phyloP scores from a whole-genome alignment of 1,139 yeast species.

The Meyerozyma guilliermondii region DNA sequence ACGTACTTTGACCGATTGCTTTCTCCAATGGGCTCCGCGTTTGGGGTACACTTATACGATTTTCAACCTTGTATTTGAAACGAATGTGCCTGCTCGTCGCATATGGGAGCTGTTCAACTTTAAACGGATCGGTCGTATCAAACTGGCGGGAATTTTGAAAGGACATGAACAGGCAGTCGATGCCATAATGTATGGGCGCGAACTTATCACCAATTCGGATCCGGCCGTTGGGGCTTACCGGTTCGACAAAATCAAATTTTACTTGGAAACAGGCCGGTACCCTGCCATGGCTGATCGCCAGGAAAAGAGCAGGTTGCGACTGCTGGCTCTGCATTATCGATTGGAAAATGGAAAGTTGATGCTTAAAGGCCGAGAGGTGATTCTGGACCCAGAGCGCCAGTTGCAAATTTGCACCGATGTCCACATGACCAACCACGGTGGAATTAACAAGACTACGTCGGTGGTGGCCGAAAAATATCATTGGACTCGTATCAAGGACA shows the following conservation, averaged over 20 bases:
- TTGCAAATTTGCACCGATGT: constrained; percentile 66
- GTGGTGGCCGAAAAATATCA: constrained; percentile 75
- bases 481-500: constrained; percentile 88
- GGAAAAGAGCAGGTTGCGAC: constrained; percentile 79
- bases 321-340: constrained; percentile 76
- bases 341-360: constrained; percentile 66
- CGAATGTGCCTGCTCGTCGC: constrained; percentile 75
- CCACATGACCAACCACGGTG: constrained; percentile 71
- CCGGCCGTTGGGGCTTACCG: constrained; percentile 53
- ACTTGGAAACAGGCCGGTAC: constrained; percentile 78
- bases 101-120: constrained; percentile 80
- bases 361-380: constrained; percentile 78
- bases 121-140: constrained; percentile 70
- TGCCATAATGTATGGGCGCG: constrained; percentile 65
- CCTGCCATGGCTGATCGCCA: constrained; percentile 79
- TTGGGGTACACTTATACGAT: constrained; percentile 81
- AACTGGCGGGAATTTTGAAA: constrained; percentile 80
- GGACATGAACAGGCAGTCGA: constrained; percentile 83
- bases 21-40: constrained; percentile 84
- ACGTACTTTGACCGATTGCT: constrained; percentile 74
- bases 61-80: constrained; percentile 83
- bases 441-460: constrained; percentile 87
- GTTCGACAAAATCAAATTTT: constrained; percentile 74
- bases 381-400: constrained; percentile 71
- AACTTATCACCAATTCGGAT: constrained; percentile 45